These are phyloP conservation scores for Colletotrichum lupini DNA, from an alignment of 2,329 filamentous ascomycete species.

Conservation along the genomic window DNA sequence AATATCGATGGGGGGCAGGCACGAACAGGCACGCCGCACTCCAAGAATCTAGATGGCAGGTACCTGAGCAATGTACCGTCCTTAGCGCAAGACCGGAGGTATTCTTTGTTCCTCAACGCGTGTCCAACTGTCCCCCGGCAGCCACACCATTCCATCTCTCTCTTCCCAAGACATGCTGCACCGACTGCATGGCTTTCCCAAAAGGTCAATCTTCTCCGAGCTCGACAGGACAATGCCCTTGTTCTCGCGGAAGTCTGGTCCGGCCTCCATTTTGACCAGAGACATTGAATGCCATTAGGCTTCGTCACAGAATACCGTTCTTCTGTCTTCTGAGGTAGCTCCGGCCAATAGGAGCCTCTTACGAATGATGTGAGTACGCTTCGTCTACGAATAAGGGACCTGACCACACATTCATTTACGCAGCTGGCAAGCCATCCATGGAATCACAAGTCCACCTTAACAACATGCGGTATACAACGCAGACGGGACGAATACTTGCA, in stretches of 20 bases:
- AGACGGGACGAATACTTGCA: background rate
- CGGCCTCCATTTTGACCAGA: background rate
- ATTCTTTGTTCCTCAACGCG: conserved; percentile 6
- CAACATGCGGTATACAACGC: background rate
- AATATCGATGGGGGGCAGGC: conserved; percentile 1
- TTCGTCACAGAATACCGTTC: background rate
- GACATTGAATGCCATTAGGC: background rate
- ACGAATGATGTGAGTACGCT: too few species aligned
- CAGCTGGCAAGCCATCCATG: background rate
- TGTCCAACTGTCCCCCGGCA: background rate
- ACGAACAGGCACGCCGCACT: background rate
- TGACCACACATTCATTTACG: background rate
- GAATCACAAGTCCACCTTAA: background rate
- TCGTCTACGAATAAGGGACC: background rate
- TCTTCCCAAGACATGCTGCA: conserved; percentile 19
- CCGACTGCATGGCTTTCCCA: conserved; percentile 24
- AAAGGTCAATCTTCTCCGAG: conserved; percentile 17
- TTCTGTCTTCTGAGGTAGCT: background rate
- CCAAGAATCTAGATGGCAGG: background rate
- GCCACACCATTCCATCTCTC: background rate
- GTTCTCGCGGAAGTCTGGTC: conserved; percentile 6
- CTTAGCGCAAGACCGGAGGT: background rate
- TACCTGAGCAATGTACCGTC: background rate
- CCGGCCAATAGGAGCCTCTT: too few species aligned
- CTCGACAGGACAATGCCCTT: conserved; percentile 22